Conservation (phyloP, 2,329 filamentous ascomycete genomes). For the Aspergillus oerlinghausenensis region DNA sequence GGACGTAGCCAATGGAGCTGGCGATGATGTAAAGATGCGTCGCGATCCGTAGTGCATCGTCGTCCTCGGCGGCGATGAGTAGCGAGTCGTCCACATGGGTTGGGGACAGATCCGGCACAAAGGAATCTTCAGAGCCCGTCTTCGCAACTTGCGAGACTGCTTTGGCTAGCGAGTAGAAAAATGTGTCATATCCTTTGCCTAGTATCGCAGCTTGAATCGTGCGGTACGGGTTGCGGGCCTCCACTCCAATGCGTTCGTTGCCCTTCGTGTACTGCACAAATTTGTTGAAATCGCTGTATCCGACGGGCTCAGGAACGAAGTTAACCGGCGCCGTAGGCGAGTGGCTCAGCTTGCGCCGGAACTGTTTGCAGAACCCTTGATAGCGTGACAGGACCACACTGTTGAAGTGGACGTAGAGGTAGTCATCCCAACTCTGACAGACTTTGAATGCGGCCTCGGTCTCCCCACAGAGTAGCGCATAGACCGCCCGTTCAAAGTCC, state of each 20-base stretch:
- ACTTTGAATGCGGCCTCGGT: slow-evolving; percentile 70
- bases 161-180: slow-evolving; percentile 38
- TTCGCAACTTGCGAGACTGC: slow-evolving; percentile 35
- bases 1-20: slow-evolving; percentile 52
- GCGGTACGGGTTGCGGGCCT: slow-evolving; percentile 42
- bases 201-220: slow-evolving; percentile 43
- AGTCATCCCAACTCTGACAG: slow-evolving; percentile 78
- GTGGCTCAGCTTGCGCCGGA: slow-evolving; percentile 46
- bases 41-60: slow-evolving; percentile 63
- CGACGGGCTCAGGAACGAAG: slow-evolving; percentile 54
- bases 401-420: slow-evolving; percentile 83
- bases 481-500: slow-evolving; percentile 82
- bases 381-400: slow-evolving; percentile 77
- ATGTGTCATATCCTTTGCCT: slow-evolving; percentile 37
- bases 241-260: slow-evolving; percentile 33
- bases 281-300: slow-evolving; percentile 34
- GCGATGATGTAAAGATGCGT: slow-evolving; percentile 65
- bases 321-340: slow-evolving; percentile 51
- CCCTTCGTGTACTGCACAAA: slow-evolving; percentile 34
- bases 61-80: slow-evolving; percentile 39
- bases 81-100: slow-evolving; percentile 48
- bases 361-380: slow-evolving; percentile 57
- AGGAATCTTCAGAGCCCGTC: slow-evolving; percentile 21
- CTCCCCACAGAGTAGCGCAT: slow-evolving; percentile 84
- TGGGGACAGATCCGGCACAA: slow-evolving; percentile 43